Evolutionary conservation across 768 basidiomycete species (phyloP).

Genomic region (Pulveroboletus ravenelii): DNA sequence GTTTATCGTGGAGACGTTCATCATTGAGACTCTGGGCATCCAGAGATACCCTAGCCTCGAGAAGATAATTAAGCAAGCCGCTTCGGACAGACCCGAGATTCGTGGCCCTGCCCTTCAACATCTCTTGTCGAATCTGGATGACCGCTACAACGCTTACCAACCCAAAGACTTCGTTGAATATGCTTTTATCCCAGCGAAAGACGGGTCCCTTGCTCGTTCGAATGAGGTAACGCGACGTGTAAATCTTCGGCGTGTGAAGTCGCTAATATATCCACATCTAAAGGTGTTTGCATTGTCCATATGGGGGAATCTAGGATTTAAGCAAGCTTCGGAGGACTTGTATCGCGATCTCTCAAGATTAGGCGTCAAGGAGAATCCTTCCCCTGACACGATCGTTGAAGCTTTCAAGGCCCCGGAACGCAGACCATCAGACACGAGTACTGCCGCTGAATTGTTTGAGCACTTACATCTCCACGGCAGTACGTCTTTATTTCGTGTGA

Average conservation of each 20-base stretch:
- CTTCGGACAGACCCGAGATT: slow-evolving; percentile 1
- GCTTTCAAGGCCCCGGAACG: background rate
- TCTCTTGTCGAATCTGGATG: slow-evolving; percentile 9
- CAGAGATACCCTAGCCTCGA: background rate
- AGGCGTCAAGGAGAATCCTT: slow-evolving; percentile 7
- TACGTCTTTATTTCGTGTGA: background rate
- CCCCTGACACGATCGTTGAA: background rate
- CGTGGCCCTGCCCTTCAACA: slow-evolving; percentile 5
- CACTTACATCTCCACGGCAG: slow-evolving; percentile 3
- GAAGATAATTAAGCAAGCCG: slow-evolving; percentile 5
- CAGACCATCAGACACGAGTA: background rate
- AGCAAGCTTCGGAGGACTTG: background rate
- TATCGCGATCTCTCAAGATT: slow-evolving; percentile 9
- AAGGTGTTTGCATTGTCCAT: slow-evolving; percentile 7
- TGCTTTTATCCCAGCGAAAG: slow-evolving; percentile 14
- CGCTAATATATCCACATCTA: background rate
- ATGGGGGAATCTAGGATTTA: slow-evolving; percentile 12
- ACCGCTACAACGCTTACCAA: slow-evolving; percentile 10
- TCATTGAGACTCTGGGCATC: slow-evolving; percentile 6
- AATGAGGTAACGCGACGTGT: slow-evolving; percentile 7
- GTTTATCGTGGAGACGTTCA: background rate
- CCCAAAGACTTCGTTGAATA: slow-evolving; percentile 3
- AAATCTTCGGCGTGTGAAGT: background rate
- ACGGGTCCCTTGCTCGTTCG: background rate
- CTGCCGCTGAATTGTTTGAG: slow-evolving; percentile 7